Base-by-base conservation (phyloP, 129 eudicot species). In the Pittosporum tobira region DNA sequence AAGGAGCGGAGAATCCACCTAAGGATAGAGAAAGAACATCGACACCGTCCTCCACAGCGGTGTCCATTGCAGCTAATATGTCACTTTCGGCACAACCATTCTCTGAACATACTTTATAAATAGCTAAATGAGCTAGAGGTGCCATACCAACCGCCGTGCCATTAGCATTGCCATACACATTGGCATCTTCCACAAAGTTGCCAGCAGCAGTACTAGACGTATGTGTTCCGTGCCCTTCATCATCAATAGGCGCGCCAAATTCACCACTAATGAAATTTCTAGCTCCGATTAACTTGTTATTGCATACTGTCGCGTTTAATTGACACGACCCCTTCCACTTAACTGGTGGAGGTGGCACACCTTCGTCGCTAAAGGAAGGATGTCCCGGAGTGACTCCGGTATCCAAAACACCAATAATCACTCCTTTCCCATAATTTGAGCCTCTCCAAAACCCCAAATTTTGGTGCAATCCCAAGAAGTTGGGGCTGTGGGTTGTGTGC, bases 31-130 rank as follows among this genome's bases (percentile, higher is more conserved):
- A 83, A 52, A 83, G 80, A 46, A 83, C 79, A 7, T 83, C 87
- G 2, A 83, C 93, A 0, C 87, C 93, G 3, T 83, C 93, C 57
- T 79, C 93, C 26, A 79, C 62, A 0, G 93, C 93, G 3, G 63
- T 72, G 45, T 83, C 93, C 77, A 79, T 62, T 12, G 72, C 93
- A 0, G 93, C 93, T 29, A 83, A 18, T 36, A 83, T 71, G 46
- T 51, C 73, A 11, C 75, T 61, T 44, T 79, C 93, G 1, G 22
- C 1, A 22, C 84, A 80, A 12, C 0, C 53, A 1, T 20, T 36
- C 12, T 15, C 21, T 0, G 37, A n/a, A 40, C 84, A 78, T 4
- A 75, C 77, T 48, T 40, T 74, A 38, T 74, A 79, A 49, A 74
- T 74, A 15, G 81, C 81, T 53, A 74, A 2, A 31, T 74, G 81